phyloP scores from a whole-genome alignment of 1,139 yeast genomes.

The Suhomyces taliae region DNA sequence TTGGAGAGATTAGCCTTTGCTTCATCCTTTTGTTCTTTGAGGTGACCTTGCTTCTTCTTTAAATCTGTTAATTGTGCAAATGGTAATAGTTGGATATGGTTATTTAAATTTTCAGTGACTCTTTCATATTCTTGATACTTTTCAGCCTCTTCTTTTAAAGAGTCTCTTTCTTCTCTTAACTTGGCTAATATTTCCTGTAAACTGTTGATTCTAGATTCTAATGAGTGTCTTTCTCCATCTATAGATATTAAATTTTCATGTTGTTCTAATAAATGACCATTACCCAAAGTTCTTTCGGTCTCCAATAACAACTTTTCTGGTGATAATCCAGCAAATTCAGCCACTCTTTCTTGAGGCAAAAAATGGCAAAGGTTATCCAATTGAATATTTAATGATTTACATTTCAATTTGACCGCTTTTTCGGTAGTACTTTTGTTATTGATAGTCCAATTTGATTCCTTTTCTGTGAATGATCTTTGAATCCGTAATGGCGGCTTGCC shows the following conservation, averaged over 20 bases:
- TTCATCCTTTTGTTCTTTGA: conserved; percentile 43
- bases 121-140: conserved; percentile 40
- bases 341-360: conserved; percentile 92
- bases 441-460: conserved; percentile 61
- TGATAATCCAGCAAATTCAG: conserved; percentile 82
- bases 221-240: conserved; percentile 41
- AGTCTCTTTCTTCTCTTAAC: conserved; percentile 32
- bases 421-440: conserved; percentile 49
- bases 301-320: conserved; percentile 74
- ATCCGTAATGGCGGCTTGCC: conserved; percentile 35
- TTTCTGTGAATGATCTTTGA: conserved; percentile 36
- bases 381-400: conserved; percentile 67
- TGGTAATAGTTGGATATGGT: conserved; percentile 56
- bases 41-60: conserved; percentile 40
- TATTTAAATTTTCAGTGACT: conserved; percentile 43
- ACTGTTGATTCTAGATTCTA: conserved; percentile 22
- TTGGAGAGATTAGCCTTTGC: conserved; percentile 33
- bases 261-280: conserved; percentile 52
- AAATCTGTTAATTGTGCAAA: conserved; percentile 60
- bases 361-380: conserved; percentile 92
- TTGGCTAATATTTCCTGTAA: conserved; percentile 26
- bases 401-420: conserved; percentile 43
- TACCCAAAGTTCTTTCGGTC: conserved; percentile 80
- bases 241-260: conserved; percentile 59
- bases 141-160: conserved; percentile 40